Evolutionary conservation across 225 moss, liverwort and hornwort species (phyloP).

Genomic region (Straminergon stramineum): DNA sequence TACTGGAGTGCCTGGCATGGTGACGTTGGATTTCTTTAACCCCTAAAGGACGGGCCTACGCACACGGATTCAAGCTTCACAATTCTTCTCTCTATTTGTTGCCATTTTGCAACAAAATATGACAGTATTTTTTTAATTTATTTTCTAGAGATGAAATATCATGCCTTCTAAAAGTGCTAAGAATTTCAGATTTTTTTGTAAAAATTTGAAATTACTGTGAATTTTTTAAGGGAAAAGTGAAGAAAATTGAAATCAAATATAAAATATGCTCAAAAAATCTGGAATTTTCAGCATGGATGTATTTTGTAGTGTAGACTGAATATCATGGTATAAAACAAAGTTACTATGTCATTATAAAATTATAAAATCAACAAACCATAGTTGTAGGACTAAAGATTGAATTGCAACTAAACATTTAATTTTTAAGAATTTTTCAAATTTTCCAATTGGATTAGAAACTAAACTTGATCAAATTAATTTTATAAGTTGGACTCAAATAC

Average conservation of each 20-base stretch:
- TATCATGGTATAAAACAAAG: not conserved
- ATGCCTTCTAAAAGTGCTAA: not conserved
- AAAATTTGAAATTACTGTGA: not conserved
- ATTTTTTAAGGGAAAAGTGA: not conserved
- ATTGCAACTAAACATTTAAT: not conserved
- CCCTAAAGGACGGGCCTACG: too few species aligned
- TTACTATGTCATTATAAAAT: not conserved
- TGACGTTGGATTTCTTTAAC: not conserved
- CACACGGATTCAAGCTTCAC: not conserved
- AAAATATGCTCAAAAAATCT: not conserved
- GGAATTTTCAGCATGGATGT: rapidly evolving
- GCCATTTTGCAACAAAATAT: not conserved
- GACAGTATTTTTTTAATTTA: not conserved
- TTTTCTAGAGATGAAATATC: not conserved
- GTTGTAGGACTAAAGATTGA: not conserved
- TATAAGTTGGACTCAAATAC: rapidly evolving
- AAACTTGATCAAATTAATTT: too few species aligned
- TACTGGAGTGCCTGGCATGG: not conserved
- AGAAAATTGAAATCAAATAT: not conserved
- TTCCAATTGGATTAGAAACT: too few species aligned
- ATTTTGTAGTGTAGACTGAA: not conserved
- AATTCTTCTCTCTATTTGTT: not conserved
- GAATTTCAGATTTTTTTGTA: not conserved
- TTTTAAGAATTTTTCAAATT: not conserved
- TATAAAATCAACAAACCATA: not conserved